These are phyloP conservation scores for Daphne laureola DNA, from an alignment of 441 rosid genomes.

Conservation along the genomic window DNA sequence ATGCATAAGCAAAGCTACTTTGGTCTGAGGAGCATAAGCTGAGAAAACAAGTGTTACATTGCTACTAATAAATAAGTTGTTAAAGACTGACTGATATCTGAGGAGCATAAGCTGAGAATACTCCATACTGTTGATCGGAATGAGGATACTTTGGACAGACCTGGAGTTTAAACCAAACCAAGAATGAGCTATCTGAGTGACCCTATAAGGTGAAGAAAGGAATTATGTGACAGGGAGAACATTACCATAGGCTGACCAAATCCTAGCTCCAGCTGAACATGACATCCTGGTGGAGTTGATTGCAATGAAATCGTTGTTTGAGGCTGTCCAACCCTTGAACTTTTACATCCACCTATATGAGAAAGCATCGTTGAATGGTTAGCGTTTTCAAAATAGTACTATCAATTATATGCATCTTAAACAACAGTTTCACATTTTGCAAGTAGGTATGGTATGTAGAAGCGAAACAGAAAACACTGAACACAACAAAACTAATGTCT, in stretches of 20 bases:
- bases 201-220: background rate
- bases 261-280: slow-evolving; percentile 48
- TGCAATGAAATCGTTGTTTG: slow-evolving; percentile 42
- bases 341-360: slow-evolving; percentile 49
- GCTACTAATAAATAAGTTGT: background rate
- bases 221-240: background rate
- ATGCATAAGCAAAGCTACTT: too few relatives aligned
- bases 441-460: background rate
- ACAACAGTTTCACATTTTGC: too few relatives aligned
- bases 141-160: slow-evolving; percentile 56
- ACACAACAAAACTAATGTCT: too few relatives aligned
- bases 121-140: slow-evolving; percentile 58
- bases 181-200: background rate
- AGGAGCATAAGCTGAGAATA: slow-evolving; percentile 64
- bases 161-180: slow-evolving; percentile 25
- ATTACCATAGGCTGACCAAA: slow-evolving; percentile 57
- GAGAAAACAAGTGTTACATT: background rate
- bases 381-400: slow-evolving; percentile 8
- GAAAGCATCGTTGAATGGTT: slow-evolving; percentile 11
- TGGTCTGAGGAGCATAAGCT: too few relatives aligned
- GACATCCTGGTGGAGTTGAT: slow-evolving; percentile 33
- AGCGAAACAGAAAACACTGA: too few relatives aligned
- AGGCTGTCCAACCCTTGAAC: slow-evolving; percentile 33
- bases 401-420: background rate
- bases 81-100: slow-evolving; percentile 41